These are phyloP conservation scores for Backusella circina DNA, from an alignment of 192 early-diverging fungal species.

Conservation along the genomic window DNA sequence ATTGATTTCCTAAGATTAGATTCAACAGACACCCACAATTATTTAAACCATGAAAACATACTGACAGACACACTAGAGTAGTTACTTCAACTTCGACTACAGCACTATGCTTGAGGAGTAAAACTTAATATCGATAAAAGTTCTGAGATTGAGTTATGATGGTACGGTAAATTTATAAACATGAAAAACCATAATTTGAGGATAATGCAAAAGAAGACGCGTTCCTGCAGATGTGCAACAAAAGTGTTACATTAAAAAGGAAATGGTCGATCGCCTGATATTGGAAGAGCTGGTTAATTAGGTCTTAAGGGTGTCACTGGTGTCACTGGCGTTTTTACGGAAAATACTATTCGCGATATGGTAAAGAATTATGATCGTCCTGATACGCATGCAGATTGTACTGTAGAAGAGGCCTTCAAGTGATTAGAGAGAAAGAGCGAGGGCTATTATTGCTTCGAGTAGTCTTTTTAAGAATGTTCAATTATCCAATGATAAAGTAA, in stretches of 20 bases:
- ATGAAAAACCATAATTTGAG: background rate
- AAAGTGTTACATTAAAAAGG: conserved; percentile 35
- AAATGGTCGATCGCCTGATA: conserved; percentile 36
- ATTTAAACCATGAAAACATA: too few relatives aligned
- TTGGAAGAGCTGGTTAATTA: conserved; percentile 40
- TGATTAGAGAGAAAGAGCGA: conserved; percentile 76
- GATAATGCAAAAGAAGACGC: conserved; percentile 14
- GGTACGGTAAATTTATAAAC: too few relatives aligned
- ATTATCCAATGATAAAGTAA: conserved; percentile 53
- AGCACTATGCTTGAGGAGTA: too few relatives aligned
- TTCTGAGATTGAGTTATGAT: too few relatives aligned
- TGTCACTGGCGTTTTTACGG: conserved; percentile 38
- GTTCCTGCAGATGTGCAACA: conserved; percentile 37
- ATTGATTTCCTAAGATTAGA: too few relatives aligned
- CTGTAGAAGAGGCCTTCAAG: conserved; percentile 87
- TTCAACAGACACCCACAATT: too few relatives aligned
- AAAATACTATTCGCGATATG: conserved; percentile 54
- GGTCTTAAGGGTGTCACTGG: conserved; percentile 38
- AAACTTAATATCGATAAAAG: too few relatives aligned
- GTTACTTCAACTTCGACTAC: too few relatives aligned
- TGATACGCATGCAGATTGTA: conserved; percentile 87
- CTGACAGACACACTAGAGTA: too few relatives aligned
- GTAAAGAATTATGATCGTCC: conserved; percentile 69
- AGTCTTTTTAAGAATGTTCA: conserved; percentile 85
- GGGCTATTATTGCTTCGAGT: conserved; percentile 93